phyloP scores from a whole-genome alignment of 2,329 filamentous ascomycete species.

The Moelleriella libera region DNA sequence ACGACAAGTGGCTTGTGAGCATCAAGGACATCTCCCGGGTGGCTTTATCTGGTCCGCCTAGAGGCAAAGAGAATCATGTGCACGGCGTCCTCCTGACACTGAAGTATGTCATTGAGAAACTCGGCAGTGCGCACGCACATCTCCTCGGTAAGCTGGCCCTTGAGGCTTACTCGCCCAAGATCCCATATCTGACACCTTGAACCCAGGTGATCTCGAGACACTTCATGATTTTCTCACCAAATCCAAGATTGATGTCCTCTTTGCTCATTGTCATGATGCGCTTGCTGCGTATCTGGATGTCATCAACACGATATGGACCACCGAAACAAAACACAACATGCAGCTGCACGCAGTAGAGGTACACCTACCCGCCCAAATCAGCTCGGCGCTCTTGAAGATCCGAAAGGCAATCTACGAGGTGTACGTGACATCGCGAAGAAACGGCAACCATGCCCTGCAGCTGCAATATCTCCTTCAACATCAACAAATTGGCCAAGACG shows the following conservation, averaged over 20 bases:
- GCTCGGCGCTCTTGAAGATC: slow-evolving; percentile 24
- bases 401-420: slow-evolving; percentile 23
- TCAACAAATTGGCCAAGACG: slow-evolving; percentile 15
- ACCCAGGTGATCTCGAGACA: slow-evolving; percentile 15
- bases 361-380: slow-evolving; percentile 5
- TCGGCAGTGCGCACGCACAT: slow-evolving; percentile 30
- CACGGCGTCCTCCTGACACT: slow-evolving; percentile 45
- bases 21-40: slow-evolving; percentile 22
- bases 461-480: slow-evolving; percentile 15
- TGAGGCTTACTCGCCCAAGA: background rate
- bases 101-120: slow-evolving; percentile 41
- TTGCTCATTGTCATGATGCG: slow-evolving; percentile 23
- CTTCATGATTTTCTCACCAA: slow-evolving; percentile 16
- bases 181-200: background rate
- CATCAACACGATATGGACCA: slow-evolving; percentile 24
- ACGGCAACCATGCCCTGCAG: slow-evolving; percentile 8
- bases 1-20: slow-evolving; percentile 30
- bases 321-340: slow-evolving; percentile 11
- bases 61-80: slow-evolving; percentile 31
- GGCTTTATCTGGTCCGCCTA: slow-evolving; percentile 11
- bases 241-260: slow-evolving; percentile 10
- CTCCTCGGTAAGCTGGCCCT: slow-evolving; percentile 22
- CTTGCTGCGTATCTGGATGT: slow-evolving; percentile 31
- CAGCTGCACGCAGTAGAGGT: slow-evolving; percentile 9
- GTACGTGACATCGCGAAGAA: slow-evolving; percentile 14